Base-by-base conservation (phyloP, 257 asterid species). In the Solanum ossicruentum region DNA sequence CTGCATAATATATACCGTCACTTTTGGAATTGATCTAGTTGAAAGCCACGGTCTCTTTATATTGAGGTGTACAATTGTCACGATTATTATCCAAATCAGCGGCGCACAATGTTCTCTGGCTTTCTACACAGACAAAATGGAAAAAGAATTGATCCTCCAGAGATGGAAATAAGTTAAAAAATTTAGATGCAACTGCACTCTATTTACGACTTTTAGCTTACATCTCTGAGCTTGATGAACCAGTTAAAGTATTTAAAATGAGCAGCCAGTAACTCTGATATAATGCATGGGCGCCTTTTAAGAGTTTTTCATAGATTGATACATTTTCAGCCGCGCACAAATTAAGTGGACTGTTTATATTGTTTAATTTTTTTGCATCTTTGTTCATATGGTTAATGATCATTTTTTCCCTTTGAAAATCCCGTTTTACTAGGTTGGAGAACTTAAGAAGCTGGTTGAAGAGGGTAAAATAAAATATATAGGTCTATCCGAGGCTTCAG, bases 401-500 rank as follows among this genome's bases (percentile, higher is more conserved):
- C 57, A 12, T 15, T 56, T 5, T n/a, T 43, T 73, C 41, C 75
- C 75, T 65, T 65, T 13, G 45, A 1, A 0, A 0, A 0, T 20
- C 32, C 1, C 8, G 52, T 87, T 79, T 75, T 84, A 66, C 51
- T 65, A 94, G 98, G 88, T 93, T 89, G 94, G 93, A 83, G 98
- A 94, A 87, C 89, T 94, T 21, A 94, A 93, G 90, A 93, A 93
- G 87, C 91, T 93, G 17, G 94, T 92, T 67, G 93, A 92, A 83
- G 97, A 94, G 88, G 97, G 98, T 87, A 94, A 93, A 85, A 86
- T 93, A 75, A 94, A 93, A 88, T 92, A 93, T 55, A 86, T 93
- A 77, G 98, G 97, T 57, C 88, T 94, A 52, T 94, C 98, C 0
- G 98, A 93, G 91, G 95, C 98, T 36, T 90, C 92, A 70, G 92